These are phyloP conservation scores for Penicillium sp. DNA, from an alignment of 2,329 filamentous ascomycete genomes.

Conservation along the genomic window DNA sequence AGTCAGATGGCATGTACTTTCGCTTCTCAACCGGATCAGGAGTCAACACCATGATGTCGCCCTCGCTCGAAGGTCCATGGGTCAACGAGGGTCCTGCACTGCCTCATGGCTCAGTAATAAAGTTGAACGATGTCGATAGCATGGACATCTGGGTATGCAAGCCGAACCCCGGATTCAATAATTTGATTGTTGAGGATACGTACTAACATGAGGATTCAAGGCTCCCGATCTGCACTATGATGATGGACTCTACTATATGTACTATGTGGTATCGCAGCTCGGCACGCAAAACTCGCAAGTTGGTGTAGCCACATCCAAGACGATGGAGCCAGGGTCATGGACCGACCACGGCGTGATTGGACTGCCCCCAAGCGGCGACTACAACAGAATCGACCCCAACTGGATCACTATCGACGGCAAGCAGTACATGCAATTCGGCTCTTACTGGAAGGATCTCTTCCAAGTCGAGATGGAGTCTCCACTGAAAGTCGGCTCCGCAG, in stretches of 20 bases:
- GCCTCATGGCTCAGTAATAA: conserved; percentile 45
- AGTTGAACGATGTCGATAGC: conserved; percentile 38
- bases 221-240: conserved; percentile 64
- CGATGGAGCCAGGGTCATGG: conserved; percentile 40
- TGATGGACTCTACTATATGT: conserved; percentile 61
- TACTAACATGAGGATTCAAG: conserved; percentile 34
- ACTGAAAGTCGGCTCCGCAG: conserved; percentile 27
- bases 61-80: conserved; percentile 52
- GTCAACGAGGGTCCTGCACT: conserved; percentile 49
- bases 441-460: conserved; percentile 68
- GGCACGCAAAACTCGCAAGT: conserved; percentile 63
- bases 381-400: conserved; percentile 64
- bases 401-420: conserved; percentile 46
- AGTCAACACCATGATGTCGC: conserved; percentile 50
- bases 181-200: not conserved
- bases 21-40: conserved; percentile 54
- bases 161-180: not conserved
- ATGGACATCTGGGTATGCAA: conserved; percentile 50
- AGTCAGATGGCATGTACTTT: conserved; percentile 53
- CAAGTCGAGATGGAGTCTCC: conserved; percentile 52
- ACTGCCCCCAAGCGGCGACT: conserved; percentile 42
- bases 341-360: conserved; percentile 38
- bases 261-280: conserved; percentile 64
- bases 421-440: conserved; percentile 62
- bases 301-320: conserved; percentile 54